Conservation (phyloP, 108 stramenopile species). For the Pseudonitzschia multiseries region DNA sequence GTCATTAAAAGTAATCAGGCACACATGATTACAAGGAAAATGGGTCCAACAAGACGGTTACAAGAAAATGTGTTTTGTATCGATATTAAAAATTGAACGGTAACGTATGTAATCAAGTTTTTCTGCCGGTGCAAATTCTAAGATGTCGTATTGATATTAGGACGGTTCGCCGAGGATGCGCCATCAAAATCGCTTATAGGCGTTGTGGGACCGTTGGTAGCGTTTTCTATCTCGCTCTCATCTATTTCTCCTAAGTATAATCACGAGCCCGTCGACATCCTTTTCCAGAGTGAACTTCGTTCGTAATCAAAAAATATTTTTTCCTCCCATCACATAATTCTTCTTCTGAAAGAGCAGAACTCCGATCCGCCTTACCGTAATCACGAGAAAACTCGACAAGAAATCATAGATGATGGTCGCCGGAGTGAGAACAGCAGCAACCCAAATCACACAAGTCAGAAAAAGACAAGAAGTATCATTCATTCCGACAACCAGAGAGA, state of each 20-base stretch:
- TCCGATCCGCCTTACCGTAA: background rate
- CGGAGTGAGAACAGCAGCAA: background rate
- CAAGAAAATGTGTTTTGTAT: too few species aligned
- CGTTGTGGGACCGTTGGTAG: background rate
- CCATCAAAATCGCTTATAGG: background rate
- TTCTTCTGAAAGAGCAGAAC: background rate
- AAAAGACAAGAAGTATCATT: background rate
- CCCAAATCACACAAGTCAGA: background rate
- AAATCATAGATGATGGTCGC: background rate
- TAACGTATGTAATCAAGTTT: too few species aligned
- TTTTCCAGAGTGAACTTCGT: background rate
- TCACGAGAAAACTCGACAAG: background rate
- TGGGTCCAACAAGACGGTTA: too few species aligned
- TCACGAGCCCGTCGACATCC: background rate
- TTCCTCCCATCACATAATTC: background rate
- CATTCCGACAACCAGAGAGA: background rate
- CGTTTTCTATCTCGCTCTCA: background rate
- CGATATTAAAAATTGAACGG: too few species aligned
- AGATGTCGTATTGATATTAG: too few species aligned
- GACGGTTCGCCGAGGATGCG: background rate
- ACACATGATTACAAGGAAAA: too few species aligned
- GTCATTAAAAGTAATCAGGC: too few species aligned
- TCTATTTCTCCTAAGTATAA: background rate
- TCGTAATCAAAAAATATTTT: background rate
- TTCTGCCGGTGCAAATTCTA: too few species aligned